Evolutionary conservation across 768 basidiomycete species (phyloP), one percentile per base, ranked within the genome.

Genomic region (Panellus pusillus): DNA sequence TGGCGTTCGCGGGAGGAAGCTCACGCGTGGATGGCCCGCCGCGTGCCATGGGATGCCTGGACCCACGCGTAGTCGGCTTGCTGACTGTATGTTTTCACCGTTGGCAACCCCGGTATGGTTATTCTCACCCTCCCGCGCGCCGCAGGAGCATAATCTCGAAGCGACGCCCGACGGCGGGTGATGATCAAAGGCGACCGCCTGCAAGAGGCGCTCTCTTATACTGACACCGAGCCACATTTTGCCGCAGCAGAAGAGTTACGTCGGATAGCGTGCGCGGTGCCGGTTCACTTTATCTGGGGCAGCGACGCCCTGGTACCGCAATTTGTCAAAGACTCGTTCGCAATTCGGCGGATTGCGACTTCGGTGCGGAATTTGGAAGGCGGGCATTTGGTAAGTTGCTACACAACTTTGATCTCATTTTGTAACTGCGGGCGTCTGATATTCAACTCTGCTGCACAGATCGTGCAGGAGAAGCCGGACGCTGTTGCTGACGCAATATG

Each of bases 21-120:
- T 1, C 69, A 69, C 14, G 45, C 57, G 28, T 80, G 76, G 65
- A 74, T 80, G 43, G 64, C 55, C n/a, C 71, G 72, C 40, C 69
- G 75, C 11, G 59, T 68, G 41, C 79, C 79, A 0, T 82, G 79
- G 78, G 72, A 64, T 32, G 58, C 57, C 7, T 82, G 78, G 76
- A 82, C 60, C 63, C 67, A 3, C 67, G 74, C 5, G 70, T 74
- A 1, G 47, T 79, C 15, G 65, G 61, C 6, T 47, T 74, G n/a
- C 61, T 78, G 31, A 66, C 66, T 9, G 79, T 77, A 55, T 50
- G 75, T 69, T 9, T 35, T 38, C 6, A n/a, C n/a, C n/a, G n/a
- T n/a, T n/a, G n/a, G n/a, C n/a, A n/a, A n/a, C n/a, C n/a, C n/a
- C n/a, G n/a, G n/a, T n/a, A n/a, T n/a, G 6, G 44, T n/a, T 17